Percentiles rank a stretch among this genome's conserved stretches.
Evolutionary conservation across 2,329 filamentous ascomycete genomes (phyloP).

Genomic region (Alternaria sp.): DNA sequence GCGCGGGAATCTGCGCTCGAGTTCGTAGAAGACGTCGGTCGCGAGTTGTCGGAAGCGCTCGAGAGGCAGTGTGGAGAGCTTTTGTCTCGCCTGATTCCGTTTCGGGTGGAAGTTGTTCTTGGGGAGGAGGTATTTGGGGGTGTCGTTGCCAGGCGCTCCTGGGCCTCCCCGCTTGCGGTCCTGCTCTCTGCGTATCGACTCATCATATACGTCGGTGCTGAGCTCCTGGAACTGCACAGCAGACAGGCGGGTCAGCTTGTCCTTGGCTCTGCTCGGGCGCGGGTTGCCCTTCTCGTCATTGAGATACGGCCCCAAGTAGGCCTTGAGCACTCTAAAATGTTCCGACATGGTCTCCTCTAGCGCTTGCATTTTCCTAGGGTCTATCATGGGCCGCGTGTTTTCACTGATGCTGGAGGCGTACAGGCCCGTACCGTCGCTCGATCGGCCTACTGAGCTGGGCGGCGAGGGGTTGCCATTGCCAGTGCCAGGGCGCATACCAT

Average conservation of each 20-base stretch:
- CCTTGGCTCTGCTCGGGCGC: conserved; percentile 85
- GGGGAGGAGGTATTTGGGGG: conserved; percentile 73
- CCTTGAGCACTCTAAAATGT: conserved; percentile 81
- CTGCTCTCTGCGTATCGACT: conserved; percentile 85
- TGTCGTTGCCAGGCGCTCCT: conserved; percentile 55
- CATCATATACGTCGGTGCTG: conserved; percentile 96
- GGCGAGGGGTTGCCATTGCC: conserved; percentile 72
- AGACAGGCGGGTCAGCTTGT: conserved; percentile 90
- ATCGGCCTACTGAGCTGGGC: conserved; percentile 84
- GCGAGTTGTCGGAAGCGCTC: conserved; percentile 89
- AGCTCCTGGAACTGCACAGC: conserved; percentile 95
- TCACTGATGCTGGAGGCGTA: conserved; percentile 61
- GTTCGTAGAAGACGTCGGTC: conserved; percentile 93
- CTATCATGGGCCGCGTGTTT: conserved; percentile 55
- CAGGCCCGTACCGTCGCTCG: conserved; percentile 77
- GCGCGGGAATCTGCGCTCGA: conserved; percentile 86
- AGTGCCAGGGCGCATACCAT: conserved; percentile 56
- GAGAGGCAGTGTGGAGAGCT: conserved; percentile 85
- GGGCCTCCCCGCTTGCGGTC: conserved; percentile 55
- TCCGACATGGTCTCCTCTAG: conserved; percentile 76
- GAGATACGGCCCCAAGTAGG: conserved; percentile 72
- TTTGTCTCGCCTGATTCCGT: conserved; percentile 95
- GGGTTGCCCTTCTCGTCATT: conserved; percentile 77
- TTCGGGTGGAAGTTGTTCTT: conserved; percentile 93
- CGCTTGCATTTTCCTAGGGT: conserved; percentile 63